phyloP scores from a whole-genome alignment of 169 alveolate genomes.

The Besnoitia besnoiti region DNA sequence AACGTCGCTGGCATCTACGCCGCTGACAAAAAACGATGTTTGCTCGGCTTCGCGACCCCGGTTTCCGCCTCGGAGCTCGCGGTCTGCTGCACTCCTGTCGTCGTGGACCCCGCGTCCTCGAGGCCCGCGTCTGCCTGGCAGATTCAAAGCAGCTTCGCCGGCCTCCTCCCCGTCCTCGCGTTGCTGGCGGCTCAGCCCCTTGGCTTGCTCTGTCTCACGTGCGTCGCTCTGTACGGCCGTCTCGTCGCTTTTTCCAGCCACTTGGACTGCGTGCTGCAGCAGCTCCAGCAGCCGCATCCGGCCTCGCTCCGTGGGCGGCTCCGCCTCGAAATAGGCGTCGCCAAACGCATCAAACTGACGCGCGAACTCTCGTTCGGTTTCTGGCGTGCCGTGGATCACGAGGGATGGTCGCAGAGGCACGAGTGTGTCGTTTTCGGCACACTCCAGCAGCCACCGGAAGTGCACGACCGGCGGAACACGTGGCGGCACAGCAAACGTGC shows the following conservation, averaged over 20 bases:
- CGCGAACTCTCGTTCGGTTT: neutral
- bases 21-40: no score
- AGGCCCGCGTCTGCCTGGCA: no score
- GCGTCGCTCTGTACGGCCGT: neutral
- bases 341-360: neutral
- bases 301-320: neutral
- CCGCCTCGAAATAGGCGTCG: slow-evolving; percentile 1
- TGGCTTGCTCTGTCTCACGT: no score
- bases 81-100: no score
- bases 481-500: neutral
- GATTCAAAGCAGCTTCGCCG: no score
- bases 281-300: neutral
- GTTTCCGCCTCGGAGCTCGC: no score
- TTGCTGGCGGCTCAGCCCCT: no score
- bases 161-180: no score
- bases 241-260: neutral
- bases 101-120: no score
- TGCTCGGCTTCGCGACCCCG: no score
- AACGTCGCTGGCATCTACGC: no score
- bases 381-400: slow-evolving; percentile 28
- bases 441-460: slow-evolving; percentile 33
- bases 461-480: neutral
- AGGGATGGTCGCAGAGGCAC: slow-evolving; percentile 9
- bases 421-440: neutral
- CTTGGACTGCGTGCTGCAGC: neutral